These are phyloP conservation scores for Fonsecaea multimorphosa DNA, from an alignment of 2,329 filamentous ascomycete genomes.

Conservation along the genomic window DNA sequence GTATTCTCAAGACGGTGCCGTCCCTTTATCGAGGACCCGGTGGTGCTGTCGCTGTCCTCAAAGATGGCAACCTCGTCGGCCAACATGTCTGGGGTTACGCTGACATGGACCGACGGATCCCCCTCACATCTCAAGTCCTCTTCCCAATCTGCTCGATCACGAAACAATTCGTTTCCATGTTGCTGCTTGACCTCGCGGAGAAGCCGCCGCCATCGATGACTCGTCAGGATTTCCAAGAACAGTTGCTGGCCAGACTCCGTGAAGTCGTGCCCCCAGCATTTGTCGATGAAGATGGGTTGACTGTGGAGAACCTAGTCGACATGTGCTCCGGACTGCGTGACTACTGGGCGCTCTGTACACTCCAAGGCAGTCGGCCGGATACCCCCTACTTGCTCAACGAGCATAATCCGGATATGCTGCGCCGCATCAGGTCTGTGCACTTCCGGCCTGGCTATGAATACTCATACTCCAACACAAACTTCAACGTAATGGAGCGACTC, in stretches of 20 bases:
- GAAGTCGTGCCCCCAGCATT: conserved; percentile 42
- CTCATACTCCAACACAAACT: conserved; percentile 55
- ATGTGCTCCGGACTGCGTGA: conserved; percentile 55
- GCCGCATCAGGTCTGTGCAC: conserved; percentile 47
- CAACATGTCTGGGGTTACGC: conserved; percentile 54
- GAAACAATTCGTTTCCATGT: conserved; percentile 47
- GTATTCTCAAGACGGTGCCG: conserved; percentile 33
- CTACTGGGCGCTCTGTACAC: conserved; percentile 54
- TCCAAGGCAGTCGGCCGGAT: conserved; percentile 53
- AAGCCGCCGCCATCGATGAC: conserved; percentile 43
- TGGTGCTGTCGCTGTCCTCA: conserved; percentile 51
- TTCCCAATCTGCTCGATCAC: conserved; percentile 62
- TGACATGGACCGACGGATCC: conserved; percentile 48
- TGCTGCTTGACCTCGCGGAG: conserved; percentile 46
- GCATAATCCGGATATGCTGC: conserved; percentile 43
- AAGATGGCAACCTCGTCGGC: conserved; percentile 51
- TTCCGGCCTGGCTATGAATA: conserved; percentile 53
- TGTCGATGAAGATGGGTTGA: conserved; percentile 42
- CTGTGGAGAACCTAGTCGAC: conserved; percentile 47
- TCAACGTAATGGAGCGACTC: conserved; percentile 47
- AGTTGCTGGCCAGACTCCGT: conserved; percentile 43
- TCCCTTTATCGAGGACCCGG: conserved; percentile 48
- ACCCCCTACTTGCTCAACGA: conserved; percentile 47
- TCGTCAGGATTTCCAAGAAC: conserved; percentile 41
- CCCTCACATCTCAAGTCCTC: conserved; percentile 46